phyloP scores from a whole-genome alignment of 75 land plant genomes.

The Pseudotsuga menziesii region DNA sequence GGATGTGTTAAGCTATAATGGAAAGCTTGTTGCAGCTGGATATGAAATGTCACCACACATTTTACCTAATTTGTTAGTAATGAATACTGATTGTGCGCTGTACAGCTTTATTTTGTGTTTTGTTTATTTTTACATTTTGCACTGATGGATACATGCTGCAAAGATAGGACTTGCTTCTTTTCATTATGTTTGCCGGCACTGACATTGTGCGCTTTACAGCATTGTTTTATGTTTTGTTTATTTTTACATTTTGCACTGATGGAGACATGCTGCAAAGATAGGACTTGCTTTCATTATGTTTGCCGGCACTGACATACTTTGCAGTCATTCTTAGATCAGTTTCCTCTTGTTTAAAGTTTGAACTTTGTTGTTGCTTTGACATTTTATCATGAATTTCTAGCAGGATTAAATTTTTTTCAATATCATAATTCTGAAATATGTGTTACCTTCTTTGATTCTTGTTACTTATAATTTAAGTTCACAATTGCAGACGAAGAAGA shows the following conservation, averaged over 20 bases:
- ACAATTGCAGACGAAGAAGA: slow-evolving; percentile 87
- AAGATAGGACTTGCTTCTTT: background rate
- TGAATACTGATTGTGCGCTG: background rate
- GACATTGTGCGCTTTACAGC: background rate
- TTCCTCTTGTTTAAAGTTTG: background rate
- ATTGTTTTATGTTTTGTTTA: background rate
- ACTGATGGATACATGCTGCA: background rate
- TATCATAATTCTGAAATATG: background rate
- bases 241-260: background rate
- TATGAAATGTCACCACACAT: too few relatives aligned
- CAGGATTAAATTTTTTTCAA: background rate
- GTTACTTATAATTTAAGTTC: background rate
- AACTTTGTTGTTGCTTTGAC: background rate
- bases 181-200: too few relatives aligned
- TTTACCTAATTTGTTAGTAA: background rate
- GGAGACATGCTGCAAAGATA: background rate
- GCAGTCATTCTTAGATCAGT: too few relatives aligned
- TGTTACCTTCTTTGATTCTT: background rate
- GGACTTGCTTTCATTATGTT: background rate
- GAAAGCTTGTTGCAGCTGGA: background rate
- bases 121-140: background rate
- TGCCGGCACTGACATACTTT: background rate
- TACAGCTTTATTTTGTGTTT: background rate
- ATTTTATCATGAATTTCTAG: slow-evolving; percentile 1
- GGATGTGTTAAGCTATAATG: background rate